phyloP scores from a whole-genome alignment of 306 rosid genomes.

The Dryas octopetala region DNA sequence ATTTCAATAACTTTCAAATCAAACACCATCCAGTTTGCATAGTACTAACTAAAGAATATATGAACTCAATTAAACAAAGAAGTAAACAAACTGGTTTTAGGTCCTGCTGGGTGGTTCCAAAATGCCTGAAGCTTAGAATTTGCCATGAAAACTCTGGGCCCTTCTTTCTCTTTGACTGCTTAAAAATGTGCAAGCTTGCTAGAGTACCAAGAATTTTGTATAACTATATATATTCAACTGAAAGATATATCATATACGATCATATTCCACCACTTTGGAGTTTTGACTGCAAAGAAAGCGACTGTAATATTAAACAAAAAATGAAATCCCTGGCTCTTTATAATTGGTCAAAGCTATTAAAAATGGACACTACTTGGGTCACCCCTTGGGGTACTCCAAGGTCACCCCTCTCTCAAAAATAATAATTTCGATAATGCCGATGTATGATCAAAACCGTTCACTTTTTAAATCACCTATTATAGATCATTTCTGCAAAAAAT shows the following conservation, averaged over 20 bases:
- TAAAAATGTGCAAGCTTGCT: too few relatives aligned
- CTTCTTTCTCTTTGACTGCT: background rate
- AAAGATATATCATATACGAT: too few relatives aligned
- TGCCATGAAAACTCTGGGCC: slow-evolving; percentile 1
- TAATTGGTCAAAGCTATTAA: background rate
- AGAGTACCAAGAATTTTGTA: too few relatives aligned
- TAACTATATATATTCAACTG: too few relatives aligned
- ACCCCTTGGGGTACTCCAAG: too few relatives aligned
- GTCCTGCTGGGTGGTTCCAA: slow-evolving; percentile 27
- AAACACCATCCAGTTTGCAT: background rate
- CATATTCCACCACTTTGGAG: background rate
- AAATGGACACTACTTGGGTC: too few relatives aligned
- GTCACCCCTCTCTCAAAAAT: too few relatives aligned
- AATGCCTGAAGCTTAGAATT: slow-evolving; percentile 15
- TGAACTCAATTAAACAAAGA: background rate
- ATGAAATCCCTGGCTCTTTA: background rate
- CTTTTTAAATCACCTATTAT: too few relatives aligned
- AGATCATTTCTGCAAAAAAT: too few relatives aligned
- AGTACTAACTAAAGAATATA: background rate
- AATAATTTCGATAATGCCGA: too few relatives aligned
- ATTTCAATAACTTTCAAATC: background rate
- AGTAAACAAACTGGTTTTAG: slow-evolving; percentile 20
- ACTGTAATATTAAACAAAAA: background rate
- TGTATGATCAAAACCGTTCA: too few relatives aligned
- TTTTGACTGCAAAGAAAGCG: background rate